phyloP scores from a whole-genome alignment of 371 early-diverging fungal genomes.

The Saksenaea vasiformis region DNA sequence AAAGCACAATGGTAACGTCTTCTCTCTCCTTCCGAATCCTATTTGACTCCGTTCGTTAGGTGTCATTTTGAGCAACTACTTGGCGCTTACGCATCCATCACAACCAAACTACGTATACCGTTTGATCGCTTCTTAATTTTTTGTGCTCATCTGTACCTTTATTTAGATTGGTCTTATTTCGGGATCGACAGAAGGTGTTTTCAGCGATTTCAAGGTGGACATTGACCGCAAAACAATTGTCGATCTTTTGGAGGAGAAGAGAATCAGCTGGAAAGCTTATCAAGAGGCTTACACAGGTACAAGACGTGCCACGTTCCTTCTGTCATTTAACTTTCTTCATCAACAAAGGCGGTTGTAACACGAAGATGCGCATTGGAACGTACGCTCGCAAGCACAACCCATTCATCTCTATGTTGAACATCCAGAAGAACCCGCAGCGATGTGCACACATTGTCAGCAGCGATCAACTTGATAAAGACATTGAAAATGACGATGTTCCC shows the following conservation, averaged over 20 bases:
- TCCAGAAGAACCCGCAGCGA: slow-evolving; percentile 45
- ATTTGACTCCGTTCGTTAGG: slow-evolving; percentile 35
- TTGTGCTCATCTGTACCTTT: background rate
- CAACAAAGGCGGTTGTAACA: slow-evolving; percentile 20
- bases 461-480: slow-evolving; percentile 50
- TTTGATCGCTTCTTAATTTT: slow-evolving; percentile 28
- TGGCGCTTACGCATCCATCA: slow-evolving; percentile 36
- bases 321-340: background rate
- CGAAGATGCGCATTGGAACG: slow-evolving; percentile 20
- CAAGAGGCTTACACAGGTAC: slow-evolving; percentile 46
- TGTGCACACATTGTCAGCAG: slow-evolving; percentile 57
- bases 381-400: slow-evolving; percentile 65
- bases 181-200: slow-evolving; percentile 32
- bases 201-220: slow-evolving; percentile 21
- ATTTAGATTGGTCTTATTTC: slow-evolving; percentile 7
- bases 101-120: slow-evolving; percentile 38
- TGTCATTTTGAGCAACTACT: slow-evolving; percentile 41
- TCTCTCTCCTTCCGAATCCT: slow-evolving; percentile 24
- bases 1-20: slow-evolving; percentile 24
- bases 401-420: slow-evolving; percentile 58
- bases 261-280: slow-evolving; percentile 51
- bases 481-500: slow-evolving; percentile 47
- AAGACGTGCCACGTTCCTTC: background rate
- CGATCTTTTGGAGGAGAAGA: slow-evolving; percentile 41
- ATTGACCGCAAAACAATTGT: slow-evolving; percentile 19